A percentile compares a stretch with the other conserved stretches of the same genome.
phyloP scores from a whole-genome alignment of 73 alveolate species.

The Halteria grandinella region DNA sequence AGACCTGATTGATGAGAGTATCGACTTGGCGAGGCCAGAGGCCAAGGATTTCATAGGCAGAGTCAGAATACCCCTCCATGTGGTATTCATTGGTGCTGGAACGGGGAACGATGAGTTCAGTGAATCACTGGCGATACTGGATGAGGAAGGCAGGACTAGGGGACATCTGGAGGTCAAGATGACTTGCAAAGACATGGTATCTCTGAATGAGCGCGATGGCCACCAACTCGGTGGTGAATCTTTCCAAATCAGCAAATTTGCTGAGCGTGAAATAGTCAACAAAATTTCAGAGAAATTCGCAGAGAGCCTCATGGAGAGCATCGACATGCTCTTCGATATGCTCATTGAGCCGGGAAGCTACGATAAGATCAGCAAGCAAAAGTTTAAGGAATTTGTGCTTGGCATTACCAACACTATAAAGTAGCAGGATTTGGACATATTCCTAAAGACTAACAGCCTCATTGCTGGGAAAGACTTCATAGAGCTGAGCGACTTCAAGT shows the following conservation, averaged over 20 bases:
- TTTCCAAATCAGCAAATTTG: conserved; percentile 6
- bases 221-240: background rate
- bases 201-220: conserved; percentile 15
- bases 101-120: too few relatives aligned
- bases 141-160: conserved; percentile 10
- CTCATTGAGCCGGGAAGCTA: conserved; percentile 15
- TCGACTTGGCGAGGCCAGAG: conserved; percentile 9
- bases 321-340: conserved; percentile 52
- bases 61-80: conserved; percentile 52
- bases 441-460: conserved; percentile 32
- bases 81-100: conserved; percentile 9
- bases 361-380: conserved; percentile 29
- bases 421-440: conserved; percentile 46
- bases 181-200: conserved; percentile 13
- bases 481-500: conserved; percentile 36
- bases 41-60: conserved; percentile 58
- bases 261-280: conserved; percentile 36
- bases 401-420: conserved; percentile 15
- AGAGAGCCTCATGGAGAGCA: background rate
- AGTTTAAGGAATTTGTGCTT: conserved; percentile 17
- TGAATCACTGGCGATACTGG: conserved; percentile 24
- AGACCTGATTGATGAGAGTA: conserved; percentile 55
- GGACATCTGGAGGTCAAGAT: conserved; percentile 44
- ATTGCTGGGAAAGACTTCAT: conserved; percentile 43
- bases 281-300: conserved; percentile 44